phyloP scores from a whole-genome alignment of 139 green algal genomes.

The Chlamydomonas sp. region DNA sequence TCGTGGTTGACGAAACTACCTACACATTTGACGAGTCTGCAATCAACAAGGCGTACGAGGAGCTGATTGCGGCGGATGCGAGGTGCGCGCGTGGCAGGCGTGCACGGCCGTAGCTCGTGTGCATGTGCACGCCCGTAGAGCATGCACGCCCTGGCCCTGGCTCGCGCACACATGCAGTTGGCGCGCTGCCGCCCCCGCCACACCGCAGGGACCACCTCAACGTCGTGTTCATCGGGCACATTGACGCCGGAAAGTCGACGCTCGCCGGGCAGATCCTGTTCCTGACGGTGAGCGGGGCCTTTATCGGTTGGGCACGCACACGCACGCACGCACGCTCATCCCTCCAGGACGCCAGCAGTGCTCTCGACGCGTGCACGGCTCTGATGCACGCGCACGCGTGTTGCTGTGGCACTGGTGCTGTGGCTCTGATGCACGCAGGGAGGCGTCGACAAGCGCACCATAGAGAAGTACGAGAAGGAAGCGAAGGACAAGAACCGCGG shows the following conservation, averaged over 20 bases:
- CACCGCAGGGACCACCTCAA: slow-evolving; percentile 86
- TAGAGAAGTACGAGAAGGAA: slow-evolving; percentile 97
- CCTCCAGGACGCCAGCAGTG: not conserved
- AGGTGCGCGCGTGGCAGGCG: slow-evolving; percentile 34
- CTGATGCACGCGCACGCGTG: too few relatives aligned
- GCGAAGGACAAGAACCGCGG: slow-evolving; percentile 73
- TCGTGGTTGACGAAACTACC: too few relatives aligned
- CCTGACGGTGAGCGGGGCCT: slow-evolving; percentile 51
- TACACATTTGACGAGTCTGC: slow-evolving; percentile 48
- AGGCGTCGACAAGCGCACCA: slow-evolving; percentile 93
- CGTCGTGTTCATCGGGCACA: slow-evolving; percentile 99
- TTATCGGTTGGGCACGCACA: not conserved
- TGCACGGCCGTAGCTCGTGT: not conserved
- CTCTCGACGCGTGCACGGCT: not conserved
- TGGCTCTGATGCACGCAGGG: too few relatives aligned
- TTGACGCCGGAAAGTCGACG: slow-evolving; percentile 97
- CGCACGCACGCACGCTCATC: not conserved
- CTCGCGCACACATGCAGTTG: not conserved
- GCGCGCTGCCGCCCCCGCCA: not conserved
- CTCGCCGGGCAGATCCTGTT: slow-evolving; percentile 96
- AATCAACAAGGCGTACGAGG: slow-evolving; percentile 45
- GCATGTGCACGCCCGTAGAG: not conserved
- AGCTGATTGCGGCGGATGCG: slow-evolving; percentile 51
- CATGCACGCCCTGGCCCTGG: too few relatives aligned
- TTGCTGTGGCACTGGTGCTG: too few relatives aligned